These are phyloP conservation scores for Simmondsia chinensis DNA, from an alignment of 148 eudicot genomes.

Conservation along the genomic window DNA sequence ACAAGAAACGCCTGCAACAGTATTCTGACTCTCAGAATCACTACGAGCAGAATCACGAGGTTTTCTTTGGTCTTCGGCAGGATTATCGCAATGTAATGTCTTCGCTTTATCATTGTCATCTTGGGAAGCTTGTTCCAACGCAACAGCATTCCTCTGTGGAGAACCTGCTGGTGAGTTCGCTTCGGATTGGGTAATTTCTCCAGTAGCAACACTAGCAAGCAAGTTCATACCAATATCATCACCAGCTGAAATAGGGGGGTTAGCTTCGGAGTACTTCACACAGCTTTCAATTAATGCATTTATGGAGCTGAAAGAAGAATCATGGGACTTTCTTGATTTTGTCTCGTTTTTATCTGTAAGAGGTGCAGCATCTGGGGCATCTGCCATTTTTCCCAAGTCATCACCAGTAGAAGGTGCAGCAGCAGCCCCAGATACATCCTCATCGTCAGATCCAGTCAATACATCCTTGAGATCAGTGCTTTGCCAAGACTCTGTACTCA, in stretches of 20 bases:
- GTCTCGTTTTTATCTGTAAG: conserved; percentile 13
- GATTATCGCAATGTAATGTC: conserved; percentile 3
- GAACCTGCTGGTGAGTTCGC: conserved; percentile 31
- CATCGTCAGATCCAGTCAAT: conserved; percentile 22
- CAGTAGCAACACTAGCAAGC: conserved; percentile 89
- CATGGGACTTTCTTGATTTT: conserved; percentile 24
- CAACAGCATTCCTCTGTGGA: conserved; percentile 18
- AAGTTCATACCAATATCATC: conserved; percentile 77
- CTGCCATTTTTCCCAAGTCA: conserved; percentile 18
- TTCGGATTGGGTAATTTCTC: conserved; percentile 50
- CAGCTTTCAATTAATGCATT: conserved; percentile 79
- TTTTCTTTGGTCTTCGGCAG: background rate
- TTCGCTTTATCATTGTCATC: background rate
- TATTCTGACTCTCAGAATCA: conserved; percentile 13
- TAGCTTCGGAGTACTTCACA: conserved; percentile 51
- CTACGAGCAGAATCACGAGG: background rate
- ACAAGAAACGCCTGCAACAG: conserved; percentile 7
- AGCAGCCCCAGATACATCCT: conserved; percentile 17
- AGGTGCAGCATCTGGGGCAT: conserved; percentile 12
- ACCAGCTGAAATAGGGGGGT: conserved; percentile 25
- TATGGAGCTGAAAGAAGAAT: conserved; percentile 55
- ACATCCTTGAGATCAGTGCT: conserved; percentile 13
- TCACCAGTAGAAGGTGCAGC: conserved; percentile 17
- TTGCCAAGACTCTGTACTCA: conserved; percentile 21
- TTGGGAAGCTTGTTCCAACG: conserved; percentile 1